phyloP scores from a whole-genome alignment of 768 basidiomycete species.

The Piloderma croceum region DNA sequence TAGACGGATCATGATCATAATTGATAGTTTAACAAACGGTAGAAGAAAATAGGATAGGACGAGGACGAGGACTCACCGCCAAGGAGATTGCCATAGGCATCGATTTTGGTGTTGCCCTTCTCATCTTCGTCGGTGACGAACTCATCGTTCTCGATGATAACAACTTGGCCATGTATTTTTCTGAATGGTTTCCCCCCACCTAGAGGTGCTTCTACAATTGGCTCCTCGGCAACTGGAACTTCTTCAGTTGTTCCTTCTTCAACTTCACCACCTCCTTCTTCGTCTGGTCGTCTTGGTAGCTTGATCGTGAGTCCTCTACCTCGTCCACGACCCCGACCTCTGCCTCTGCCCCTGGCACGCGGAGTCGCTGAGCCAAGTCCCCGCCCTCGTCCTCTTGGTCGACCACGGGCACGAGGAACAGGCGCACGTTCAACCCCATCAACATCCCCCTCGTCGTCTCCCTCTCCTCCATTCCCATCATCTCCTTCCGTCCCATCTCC shows the following conservation, averaged over 20 bases:
- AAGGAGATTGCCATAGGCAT: constrained; percentile 73
- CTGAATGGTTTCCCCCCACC: constrained; percentile 67
- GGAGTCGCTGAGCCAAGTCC: constrained; percentile 21
- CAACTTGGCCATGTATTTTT: constrained; percentile 66
- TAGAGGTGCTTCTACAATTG: constrained; percentile 38
- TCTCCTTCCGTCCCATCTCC: constrained; percentile 22
- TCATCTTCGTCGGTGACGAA: constrained; percentile 76
- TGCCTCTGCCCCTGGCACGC: constrained; percentile 27
- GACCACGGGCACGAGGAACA: constrained; percentile 29
- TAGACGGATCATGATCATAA: neutral
- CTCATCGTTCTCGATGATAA: constrained; percentile 85
- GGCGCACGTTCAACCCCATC: constrained; percentile 25
- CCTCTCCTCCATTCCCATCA: constrained; percentile 29
- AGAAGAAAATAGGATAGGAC: neutral
- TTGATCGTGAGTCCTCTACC: constrained; percentile 24
- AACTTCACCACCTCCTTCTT: constrained; percentile 28
- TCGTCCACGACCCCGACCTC: constrained; percentile 37
- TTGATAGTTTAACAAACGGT: constrained; percentile 4
- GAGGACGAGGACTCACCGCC: constrained; percentile 54
- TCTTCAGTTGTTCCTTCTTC: constrained; percentile 40
- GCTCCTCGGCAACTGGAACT: constrained; percentile 30
- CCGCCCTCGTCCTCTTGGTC: constrained; percentile 36
- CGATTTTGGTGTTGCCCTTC: constrained; percentile 90
- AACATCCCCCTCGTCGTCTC: constrained; percentile 29
- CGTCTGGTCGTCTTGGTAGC: constrained; percentile 12